phyloP scores from a whole-genome alignment of 306 rosid species.

The Ceratonia siliqua region DNA sequence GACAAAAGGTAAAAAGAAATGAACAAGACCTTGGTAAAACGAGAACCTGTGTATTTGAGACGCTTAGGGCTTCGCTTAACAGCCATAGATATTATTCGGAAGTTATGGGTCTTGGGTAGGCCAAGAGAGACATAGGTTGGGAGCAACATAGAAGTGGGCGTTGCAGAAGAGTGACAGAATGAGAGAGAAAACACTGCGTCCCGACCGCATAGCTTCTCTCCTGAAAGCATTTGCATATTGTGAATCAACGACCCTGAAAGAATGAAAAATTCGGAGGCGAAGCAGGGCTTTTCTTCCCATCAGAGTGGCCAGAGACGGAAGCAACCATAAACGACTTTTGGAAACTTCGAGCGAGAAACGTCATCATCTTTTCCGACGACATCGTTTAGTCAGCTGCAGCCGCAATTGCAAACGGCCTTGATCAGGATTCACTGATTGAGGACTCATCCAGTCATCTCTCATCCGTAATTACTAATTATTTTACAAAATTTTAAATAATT shows the following conservation, averaged over 20 bases:
- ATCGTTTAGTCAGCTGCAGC: neutral
- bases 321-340: neutral
- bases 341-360: neutral
- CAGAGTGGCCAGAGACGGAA: neutral
- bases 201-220: slow-evolving; percentile 28
- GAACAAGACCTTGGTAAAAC: slow-evolving; percentile 71
- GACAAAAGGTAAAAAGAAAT: neutral
- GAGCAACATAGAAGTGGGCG: neutral
- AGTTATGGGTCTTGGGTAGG: slow-evolving; percentile 32
- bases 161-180: slow-evolving; percentile 30
- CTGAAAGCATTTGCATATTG: slow-evolving; percentile 36
- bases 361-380: neutral
- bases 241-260: neutral
- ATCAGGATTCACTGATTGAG: too few relatives aligned
- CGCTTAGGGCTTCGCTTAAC: slow-evolving; percentile 93
- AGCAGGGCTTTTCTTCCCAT: neutral
- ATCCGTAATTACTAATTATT: too few relatives aligned
- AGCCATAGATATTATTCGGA: slow-evolving; percentile 48
- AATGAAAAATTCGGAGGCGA: neutral
- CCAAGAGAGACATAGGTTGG: slow-evolving; percentile 28
- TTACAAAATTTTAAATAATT: too few relatives aligned
- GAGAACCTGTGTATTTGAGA: slow-evolving; percentile 77
- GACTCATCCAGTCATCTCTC: too few relatives aligned
- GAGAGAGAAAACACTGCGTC: slow-evolving; percentile 37
- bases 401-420: too few relatives aligned